phyloP scores from a whole-genome alignment of 2,329 filamentous ascomycete species.

The Talaromyces sp. region DNA sequence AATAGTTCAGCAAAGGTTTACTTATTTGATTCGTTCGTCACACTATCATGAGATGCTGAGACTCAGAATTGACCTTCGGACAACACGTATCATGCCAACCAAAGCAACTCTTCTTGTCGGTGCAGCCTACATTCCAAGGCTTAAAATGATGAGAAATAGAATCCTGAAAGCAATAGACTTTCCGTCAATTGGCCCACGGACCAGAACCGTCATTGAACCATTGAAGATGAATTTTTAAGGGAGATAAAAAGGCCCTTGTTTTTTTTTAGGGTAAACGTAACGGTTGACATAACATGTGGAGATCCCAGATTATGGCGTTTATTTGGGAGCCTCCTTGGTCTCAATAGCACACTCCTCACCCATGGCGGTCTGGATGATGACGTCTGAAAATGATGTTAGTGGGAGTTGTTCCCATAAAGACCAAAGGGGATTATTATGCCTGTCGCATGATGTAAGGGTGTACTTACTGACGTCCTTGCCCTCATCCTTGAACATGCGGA shows the following conservation, averaged over 20 bases:
- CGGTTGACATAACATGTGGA: conserved; percentile 34
- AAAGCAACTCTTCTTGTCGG: conserved; percentile 36
- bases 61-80: conserved; percentile 38
- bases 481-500: conserved; percentile 75
- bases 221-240: conserved; percentile 30
- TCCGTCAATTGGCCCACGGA: conserved; percentile 30
- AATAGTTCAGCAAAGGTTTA: not conserved
- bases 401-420: not conserved
- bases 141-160: conserved; percentile 24
- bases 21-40: conserved; percentile 39
- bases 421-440: not conserved
- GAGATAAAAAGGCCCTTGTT: conserved; percentile 25
- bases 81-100: conserved; percentile 39
- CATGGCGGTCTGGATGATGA: conserved; percentile 94
- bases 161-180: conserved; percentile 25
- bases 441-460: not conserved
- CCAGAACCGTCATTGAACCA: conserved; percentile 31
- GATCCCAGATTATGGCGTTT: conserved; percentile 26
- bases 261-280: conserved; percentile 22
- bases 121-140: conserved; percentile 39
- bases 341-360: conserved; percentile 91
- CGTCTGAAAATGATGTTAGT: conserved; percentile 58
- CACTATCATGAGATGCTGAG: conserved; percentile 41
- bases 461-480: conserved; percentile 91
- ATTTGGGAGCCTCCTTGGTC: conserved; percentile 79